A percentile compares a stretch with the other conserved stretches of the same genome.
Evolutionary conservation across 2,329 filamentous ascomycete species (phyloP).

Genomic region (Byssochlamys sp.): DNA sequence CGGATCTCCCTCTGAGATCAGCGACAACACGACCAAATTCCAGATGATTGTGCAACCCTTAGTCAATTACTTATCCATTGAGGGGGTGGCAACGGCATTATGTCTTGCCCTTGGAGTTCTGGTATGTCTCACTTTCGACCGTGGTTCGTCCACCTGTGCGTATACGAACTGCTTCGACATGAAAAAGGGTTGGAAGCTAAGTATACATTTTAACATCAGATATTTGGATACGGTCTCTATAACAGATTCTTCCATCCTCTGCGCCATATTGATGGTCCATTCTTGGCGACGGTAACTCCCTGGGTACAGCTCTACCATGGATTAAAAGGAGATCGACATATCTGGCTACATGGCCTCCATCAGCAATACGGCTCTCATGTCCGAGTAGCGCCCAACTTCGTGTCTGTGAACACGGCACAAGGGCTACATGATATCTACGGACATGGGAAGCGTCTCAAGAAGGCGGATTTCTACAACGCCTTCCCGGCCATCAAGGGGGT

Average conservation of each 20-base stretch:
- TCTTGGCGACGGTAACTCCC: conserved; percentile 22
- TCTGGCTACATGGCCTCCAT: conserved; percentile 63
- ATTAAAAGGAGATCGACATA: conserved; percentile 63
- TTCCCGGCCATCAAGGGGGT: conserved; percentile 57
- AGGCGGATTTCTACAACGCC: conserved; percentile 63
- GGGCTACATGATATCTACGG: conserved; percentile 41
- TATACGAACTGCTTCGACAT: neutral
- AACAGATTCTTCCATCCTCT: conserved; percentile 29
- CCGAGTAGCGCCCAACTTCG: conserved; percentile 67
- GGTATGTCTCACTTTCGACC: neutral
- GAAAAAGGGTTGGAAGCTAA: neutral
- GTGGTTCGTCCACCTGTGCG: neutral
- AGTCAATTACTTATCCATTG: conserved; percentile 10
- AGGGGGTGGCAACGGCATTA: conserved; percentile 9
- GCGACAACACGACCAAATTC: neutral
- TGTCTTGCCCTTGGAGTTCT: conserved; percentile 8
- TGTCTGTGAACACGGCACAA: conserved; percentile 65
- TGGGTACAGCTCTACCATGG: conserved; percentile 62
- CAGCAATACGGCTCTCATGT: conserved; percentile 59
- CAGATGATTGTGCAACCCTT: conserved; percentile 16
- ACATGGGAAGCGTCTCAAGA: conserved; percentile 36
- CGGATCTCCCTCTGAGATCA: neutral
- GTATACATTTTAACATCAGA: conserved; percentile 8
- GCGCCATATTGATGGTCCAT: conserved; percentile 21
- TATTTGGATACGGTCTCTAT: conserved; percentile 21